phyloP scores from a whole-genome alignment of 78 protist genomes.

The Bigelowiella natans region DNA sequence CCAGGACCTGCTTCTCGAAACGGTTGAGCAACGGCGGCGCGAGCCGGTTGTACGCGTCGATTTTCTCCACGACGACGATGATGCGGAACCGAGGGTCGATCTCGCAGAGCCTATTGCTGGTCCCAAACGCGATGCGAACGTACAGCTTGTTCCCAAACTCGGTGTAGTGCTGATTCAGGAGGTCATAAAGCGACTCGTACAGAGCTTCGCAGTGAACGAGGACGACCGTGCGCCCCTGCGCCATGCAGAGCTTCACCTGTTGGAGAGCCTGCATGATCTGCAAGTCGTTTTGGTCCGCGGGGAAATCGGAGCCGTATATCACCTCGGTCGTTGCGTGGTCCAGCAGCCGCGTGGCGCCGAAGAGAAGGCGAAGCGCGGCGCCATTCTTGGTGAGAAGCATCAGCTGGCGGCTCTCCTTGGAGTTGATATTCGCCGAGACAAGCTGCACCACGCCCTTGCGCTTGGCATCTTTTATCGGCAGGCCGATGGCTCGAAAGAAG shows the following conservation, averaged over 20 bases:
- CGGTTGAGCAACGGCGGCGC: constrained; percentile 13
- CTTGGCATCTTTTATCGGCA: background rate
- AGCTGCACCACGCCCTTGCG: background rate
- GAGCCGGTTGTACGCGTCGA: background rate
- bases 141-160: background rate
- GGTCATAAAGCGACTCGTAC: constrained; percentile 23
- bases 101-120: background rate
- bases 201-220: constrained; percentile 1
- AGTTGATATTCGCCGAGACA: background rate
- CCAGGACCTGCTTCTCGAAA: constrained; percentile 7
- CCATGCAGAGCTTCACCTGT: constrained; percentile 2
- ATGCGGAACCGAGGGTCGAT: background rate
- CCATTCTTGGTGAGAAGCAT: background rate
- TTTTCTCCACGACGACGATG: constrained; percentile 9
- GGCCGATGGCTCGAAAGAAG: background rate
- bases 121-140: constrained; percentile 2
- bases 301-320: constrained; percentile 12
- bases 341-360: background rate
- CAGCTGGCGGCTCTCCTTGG: background rate
- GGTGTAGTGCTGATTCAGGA: constrained; percentile 21
- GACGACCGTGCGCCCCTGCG: constrained; percentile 2
- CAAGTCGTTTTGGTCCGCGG: background rate
- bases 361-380: background rate
- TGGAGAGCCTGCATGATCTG: background rate
- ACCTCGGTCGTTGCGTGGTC: background rate